Conservation (phyloP, 2,329 filamentous ascomycete genomes). For the Tolypocladium inflatum region DNA sequence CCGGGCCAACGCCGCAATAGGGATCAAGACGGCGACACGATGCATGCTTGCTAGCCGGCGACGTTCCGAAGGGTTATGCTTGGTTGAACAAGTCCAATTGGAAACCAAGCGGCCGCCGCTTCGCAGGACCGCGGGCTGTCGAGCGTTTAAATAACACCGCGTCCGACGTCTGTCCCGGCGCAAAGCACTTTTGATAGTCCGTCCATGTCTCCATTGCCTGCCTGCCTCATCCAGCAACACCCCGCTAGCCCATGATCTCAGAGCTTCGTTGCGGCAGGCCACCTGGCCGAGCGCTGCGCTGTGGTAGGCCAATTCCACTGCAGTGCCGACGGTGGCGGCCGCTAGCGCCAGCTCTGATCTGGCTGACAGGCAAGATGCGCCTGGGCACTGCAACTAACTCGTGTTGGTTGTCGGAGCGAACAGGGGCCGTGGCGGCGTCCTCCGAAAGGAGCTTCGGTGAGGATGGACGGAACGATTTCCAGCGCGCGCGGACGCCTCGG, state of each 20-base stretch:
- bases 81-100: not conserved
- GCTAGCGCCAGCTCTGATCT: not conserved
- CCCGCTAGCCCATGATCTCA: not conserved
- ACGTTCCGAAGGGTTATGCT: not conserved
- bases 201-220: not conserved
- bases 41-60: constrained; percentile 12
- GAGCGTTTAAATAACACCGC: not conserved
- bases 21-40: constrained; percentile 11
- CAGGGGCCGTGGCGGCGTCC: not conserved
- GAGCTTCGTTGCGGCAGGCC: not conserved
- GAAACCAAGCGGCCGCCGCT: not conserved
- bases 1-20: constrained; percentile 17
- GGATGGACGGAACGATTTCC: not conserved
- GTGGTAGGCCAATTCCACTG: constrained; percentile 7
- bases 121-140: not conserved
- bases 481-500: not conserved
- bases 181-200: not conserved
- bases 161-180: not conserved
- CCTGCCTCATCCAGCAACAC: constrained; percentile 3
- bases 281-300: constrained; percentile 6
- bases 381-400: not conserved
- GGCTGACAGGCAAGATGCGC: not conserved
- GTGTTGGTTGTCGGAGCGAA: not conserved
- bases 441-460: not conserved
- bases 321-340: not conserved